A percentile compares a stretch with the other conserved stretches of the same genome.
Evolutionary conservation across 2,329 filamentous ascomycete species (phyloP).

Genomic region (Stachybotrys elegans): DNA sequence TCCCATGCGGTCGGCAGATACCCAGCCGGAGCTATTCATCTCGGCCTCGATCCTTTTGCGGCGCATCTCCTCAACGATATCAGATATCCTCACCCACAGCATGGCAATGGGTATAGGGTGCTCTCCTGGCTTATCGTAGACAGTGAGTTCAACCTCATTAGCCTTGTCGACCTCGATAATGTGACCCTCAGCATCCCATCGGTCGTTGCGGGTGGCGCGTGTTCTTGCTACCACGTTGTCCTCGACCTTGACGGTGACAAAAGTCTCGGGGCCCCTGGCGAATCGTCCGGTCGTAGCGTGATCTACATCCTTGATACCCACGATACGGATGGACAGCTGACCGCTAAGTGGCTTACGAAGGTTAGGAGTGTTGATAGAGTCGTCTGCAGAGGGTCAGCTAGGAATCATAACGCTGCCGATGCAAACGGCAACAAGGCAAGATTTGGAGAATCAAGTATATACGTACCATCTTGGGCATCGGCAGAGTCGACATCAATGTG

Average conservation of each 20-base stretch:
- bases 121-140: conserved; percentile 92
- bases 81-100: conserved; percentile 93
- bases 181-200: conserved; percentile 88
- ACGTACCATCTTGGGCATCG: conserved; percentile 75
- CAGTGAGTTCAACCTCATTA: conserved; percentile 95
- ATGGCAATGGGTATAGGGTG: conserved; percentile 89
- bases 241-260: conserved; percentile 94
- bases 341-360: conserved; percentile 94
- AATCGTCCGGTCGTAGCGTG: conserved; percentile 83
- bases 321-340: conserved; percentile 78
- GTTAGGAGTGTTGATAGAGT: conserved; percentile 93
- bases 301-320: conserved; percentile 89
- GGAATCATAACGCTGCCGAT: not conserved
- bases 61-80: conserved; percentile 96
- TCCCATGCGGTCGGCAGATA: conserved; percentile 93
- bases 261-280: conserved; percentile 87
- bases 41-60: conserved; percentile 96
- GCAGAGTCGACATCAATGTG: conserved; percentile 85
- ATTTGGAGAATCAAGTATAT: not conserved
- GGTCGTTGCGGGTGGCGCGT: conserved; percentile 76
- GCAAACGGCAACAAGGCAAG: not conserved
- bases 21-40: conserved; percentile 91
- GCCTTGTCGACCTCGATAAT: conserved; percentile 95
- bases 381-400: conserved; percentile 55
- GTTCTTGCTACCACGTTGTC: conserved; percentile 88